Conservation (phyloP, 345 rosid genomes). For the Eucalyptus shirleyi region DNA sequence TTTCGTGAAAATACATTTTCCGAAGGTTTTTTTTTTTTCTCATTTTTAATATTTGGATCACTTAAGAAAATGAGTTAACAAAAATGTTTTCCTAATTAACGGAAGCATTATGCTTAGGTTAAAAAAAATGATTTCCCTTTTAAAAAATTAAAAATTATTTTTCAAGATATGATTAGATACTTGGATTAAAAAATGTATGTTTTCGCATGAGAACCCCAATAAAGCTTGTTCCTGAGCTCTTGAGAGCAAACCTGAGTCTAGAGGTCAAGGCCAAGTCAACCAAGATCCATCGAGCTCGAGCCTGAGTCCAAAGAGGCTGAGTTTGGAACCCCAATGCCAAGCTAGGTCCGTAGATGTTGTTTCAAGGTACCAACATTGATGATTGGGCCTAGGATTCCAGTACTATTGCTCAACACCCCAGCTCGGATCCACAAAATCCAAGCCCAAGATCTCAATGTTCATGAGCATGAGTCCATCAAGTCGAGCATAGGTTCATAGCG, state of each 20-base stretch:
- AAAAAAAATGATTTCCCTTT: too few relatives aligned
- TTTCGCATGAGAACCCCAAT: too few relatives aligned
- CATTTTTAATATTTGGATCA: too few relatives aligned
- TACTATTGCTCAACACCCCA: background rate
- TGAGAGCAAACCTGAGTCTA: background rate
- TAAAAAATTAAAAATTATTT: too few relatives aligned
- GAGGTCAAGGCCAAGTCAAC: background rate
- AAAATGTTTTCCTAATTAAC: rapidly evolving
- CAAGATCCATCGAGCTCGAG: background rate
- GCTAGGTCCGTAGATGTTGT: background rate
- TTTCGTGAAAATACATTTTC: too few relatives aligned
- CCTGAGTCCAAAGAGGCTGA: background rate
- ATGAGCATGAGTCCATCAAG: too few relatives aligned
- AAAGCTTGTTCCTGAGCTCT: background rate
- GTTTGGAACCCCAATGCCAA: background rate
- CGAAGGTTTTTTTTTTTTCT: too few relatives aligned
- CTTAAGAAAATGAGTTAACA: too few relatives aligned
- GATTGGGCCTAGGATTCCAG: background rate
- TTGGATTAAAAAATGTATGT: too few relatives aligned
- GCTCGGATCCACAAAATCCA: rapidly evolving
- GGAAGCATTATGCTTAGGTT: too few relatives aligned
- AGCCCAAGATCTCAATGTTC: too few relatives aligned
- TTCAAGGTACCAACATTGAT: background rate
- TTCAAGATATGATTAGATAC: background rate
- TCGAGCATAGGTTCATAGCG: too few relatives aligned